Evolutionary conservation across 2,329 filamentous ascomycete genomes (phyloP), one percentile per base, ranked within the genome.

Genomic region (Claviceps sp.): DNA sequence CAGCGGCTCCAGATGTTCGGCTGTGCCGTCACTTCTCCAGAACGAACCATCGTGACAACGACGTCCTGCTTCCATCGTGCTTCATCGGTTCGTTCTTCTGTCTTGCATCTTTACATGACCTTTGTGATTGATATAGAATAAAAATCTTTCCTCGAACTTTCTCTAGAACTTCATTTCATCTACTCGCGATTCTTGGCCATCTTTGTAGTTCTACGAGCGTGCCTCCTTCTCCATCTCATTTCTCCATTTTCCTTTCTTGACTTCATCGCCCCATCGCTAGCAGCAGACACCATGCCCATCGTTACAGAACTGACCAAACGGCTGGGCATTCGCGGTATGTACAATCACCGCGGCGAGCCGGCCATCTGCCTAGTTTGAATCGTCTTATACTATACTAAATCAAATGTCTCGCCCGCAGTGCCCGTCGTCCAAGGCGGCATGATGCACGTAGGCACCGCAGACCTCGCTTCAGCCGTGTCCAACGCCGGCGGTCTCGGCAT

Each of bases 371-470:
- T 7, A 20, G 11, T n/a, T 18, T n/a, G n/a, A 20, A n/a, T 18
- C 8, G 1, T 42, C 18, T 22, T 11, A 5, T 20, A 9, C 40
- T 42, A 42, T 18, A 18, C 18, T 18, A 41, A 42, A 36, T 11
- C 45, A 18, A 41, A 38, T 38, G 24, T 50, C 7, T 11, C 11
- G 14, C 20, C 18, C 44, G 47, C 60, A 87, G 84, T 91, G 58
- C 87, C 87, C 61, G 74, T 93, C 55, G 84, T 93, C 54, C 87
- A 93, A 68, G 87, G 87, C 65, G 87, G 87, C 62, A 91, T 93
- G 87, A 83, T 88, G 79, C 85, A 87, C 77, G 81, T 90, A 57
- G 87, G 87, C 54, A 89, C 87, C 61, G 87, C 87, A 49, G 85
- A 88, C 67, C 74, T 89, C 59, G 85, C 85, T 56, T 77, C 82